Evolutionary conservation across 176 grass and related monocot species (phyloP), one percentile per base, ranked within the genome.

Genomic region (Oryza punctata): DNA sequence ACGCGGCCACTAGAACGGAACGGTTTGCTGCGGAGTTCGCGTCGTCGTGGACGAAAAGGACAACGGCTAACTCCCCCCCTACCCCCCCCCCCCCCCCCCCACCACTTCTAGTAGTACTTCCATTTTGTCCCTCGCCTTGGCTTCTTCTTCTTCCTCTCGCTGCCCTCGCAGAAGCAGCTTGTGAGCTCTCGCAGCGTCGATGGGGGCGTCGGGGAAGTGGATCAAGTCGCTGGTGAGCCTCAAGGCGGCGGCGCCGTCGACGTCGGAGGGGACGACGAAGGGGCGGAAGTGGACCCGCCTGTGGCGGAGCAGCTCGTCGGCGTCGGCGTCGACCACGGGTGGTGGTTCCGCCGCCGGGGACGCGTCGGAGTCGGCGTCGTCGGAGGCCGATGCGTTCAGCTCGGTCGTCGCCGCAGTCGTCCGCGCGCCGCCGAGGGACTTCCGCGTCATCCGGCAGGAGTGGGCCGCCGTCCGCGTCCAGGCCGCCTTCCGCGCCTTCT

Each of bases 391-490:
- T 84, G 83, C 75, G 35, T 73, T 97, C 71, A 88, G 80, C 60
- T 84, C 89, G 0, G 76, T 92, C 33, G 75, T 88, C 6, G 91
- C 94, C 19, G 82, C 89, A 24, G 84, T 90, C 27, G 92, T 83
- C 14, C 87, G 94, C 21, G 91, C 91, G 35, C 85, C 89, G n/a
- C 77, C 89, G 2, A 76, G 33, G 82, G 92, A 97, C 69, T 97
- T 97, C 79, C 85, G 82, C 18, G 50, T 92, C 18, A 87, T 94
- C 49, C 76, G 89, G 80, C 82, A 85, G 84, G 89, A 93, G 43
- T 96, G 83, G 91, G 94, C 94, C n/a, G 81, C 86, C 82, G 73
- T 92, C 44, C 90, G 85, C 73, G 77, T 96, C 77, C 91, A 96
- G 87, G 73, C 94, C 12, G 86, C 86, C 21, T 93, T 96, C 83